phyloP scores from a whole-genome alignment of 805 yeast genomes.

The Priceomyces melissophilus region DNA sequence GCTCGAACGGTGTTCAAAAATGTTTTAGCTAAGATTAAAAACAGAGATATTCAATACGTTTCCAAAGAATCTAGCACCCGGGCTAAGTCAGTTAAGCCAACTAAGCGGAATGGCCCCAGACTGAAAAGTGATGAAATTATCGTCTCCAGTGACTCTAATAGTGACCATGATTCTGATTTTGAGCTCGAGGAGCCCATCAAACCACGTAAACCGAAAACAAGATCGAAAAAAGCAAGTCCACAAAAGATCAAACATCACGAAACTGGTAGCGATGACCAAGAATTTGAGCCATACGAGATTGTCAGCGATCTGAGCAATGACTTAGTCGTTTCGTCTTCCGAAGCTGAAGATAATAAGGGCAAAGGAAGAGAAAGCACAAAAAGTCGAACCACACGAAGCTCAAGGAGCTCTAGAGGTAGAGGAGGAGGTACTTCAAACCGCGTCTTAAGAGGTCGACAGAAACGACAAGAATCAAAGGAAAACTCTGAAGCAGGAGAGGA shows the following conservation, averaged over 20 bases:
- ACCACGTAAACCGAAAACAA: background rate
- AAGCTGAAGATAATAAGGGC: too few species aligned
- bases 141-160: conserved; percentile 6
- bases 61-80: background rate
- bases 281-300: background rate
- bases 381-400: conserved; percentile 1
- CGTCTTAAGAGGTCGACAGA: conserved; percentile 3
- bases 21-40: conserved; percentile 40
- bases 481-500: conserved; percentile 2
- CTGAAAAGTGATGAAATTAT: conserved; percentile 1
- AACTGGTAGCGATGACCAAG: background rate
- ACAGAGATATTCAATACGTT: conserved; percentile 5
- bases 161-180: conserved; percentile 4
- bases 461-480: conserved; percentile 2
- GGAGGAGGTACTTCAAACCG: conserved; percentile 2
- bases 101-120: background rate
- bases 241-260: background rate
- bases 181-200: conserved; percentile 3
- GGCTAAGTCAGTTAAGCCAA: background rate
- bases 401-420: conserved; percentile 1
- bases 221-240: background rate
- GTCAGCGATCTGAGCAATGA: conserved; percentile 1
- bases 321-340: too few species aligned
- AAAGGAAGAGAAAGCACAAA: background rate
- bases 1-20: conserved; percentile 37